Evolutionary conservation across 2,329 filamentous ascomycete species (phyloP), one percentile per base, ranked within the genome.

Genomic region (Verticillium alfalfae): DNA sequence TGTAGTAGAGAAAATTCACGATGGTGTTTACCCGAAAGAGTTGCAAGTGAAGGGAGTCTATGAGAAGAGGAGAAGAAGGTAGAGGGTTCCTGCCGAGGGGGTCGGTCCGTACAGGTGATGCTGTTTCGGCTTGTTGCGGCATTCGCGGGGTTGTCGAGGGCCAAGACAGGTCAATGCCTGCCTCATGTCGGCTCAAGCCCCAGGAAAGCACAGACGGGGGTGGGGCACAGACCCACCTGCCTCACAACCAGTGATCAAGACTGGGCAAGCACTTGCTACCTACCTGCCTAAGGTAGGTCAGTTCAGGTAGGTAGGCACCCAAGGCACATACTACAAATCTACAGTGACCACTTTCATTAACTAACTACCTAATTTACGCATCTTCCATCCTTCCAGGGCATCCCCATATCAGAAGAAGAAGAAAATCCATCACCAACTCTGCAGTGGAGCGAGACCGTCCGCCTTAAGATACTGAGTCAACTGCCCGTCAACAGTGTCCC

Each of bases 61-160:
- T 34, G 22, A 37, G 34, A 57, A 22, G 34, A 56, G 54, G 34
- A 36, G 34, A 18, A 37, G 55, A 38, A 34, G 16, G 18, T 13
- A 18, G 55, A n/a, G 9, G 18, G 18, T 18, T 9, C 39, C 45
- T 57, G 57, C 55, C 61, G 61, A 63, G 60, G 59, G 63, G 37
- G 60, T 55, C 60, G 63, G 55, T 60, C 38, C 61, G 60, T 54
- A 58, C 45, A 56, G 56, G 62, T 66, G 65, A 66, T 66, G 61
- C 64, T 66, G 64, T 62, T 62, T 66, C 65, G 65, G 65, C 65
- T 66, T 66, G 65, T 63, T 54, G 52, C 64, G 64, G 64, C 64
- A 59, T 66, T 66, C 63, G 64, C 61, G 64, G 64, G 64, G 64
- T 60, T 34, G 5, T 36, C 26, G 16, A n/a, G 26, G 39, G 15